A percentile compares a stretch with the other conserved stretches of the same genome.
Evolutionary conservation across 192 early-diverging fungal species (phyloP).

Genomic region (Coemansia erecta): DNA sequence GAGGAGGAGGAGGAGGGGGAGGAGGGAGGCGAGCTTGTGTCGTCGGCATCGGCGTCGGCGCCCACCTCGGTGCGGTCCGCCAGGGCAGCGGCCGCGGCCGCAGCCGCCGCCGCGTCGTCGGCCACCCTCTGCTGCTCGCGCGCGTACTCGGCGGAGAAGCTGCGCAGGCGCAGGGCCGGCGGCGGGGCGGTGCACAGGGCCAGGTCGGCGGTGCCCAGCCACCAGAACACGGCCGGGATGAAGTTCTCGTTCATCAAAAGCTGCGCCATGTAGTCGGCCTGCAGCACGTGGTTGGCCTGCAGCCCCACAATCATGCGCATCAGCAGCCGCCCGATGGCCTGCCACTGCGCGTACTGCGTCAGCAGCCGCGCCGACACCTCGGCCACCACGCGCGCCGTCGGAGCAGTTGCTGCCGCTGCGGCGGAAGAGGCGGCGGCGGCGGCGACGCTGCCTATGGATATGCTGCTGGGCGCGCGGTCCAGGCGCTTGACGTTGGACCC

Average conservation of each 20-base stretch:
- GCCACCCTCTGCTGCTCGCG: constrained; percentile 2
- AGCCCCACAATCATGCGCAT: constrained; percentile 29
- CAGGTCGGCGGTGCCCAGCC: constrained; percentile 43
- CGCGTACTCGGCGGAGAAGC: constrained; percentile 20
- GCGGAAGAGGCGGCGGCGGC: no score
- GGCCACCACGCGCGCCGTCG: constrained; percentile 4
- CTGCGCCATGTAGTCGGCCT: constrained; percentile 47
- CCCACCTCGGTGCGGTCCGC: not conserved
- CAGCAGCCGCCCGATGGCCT: constrained; percentile 27
- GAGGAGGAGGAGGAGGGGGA: no score
- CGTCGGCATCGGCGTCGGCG: not conserved
- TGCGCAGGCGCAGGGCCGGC: constrained; percentile 16
- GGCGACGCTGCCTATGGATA: not conserved
- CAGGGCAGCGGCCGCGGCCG: not conserved
- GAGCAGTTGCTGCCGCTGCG: not conserved
- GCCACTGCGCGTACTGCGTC: constrained; percentile 52
- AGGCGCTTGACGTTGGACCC: constrained; percentile 49
- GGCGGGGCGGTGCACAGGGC: constrained; percentile 23
- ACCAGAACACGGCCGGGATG: constrained; percentile 50
- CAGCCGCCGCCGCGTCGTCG: not conserved
- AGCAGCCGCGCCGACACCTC: constrained; percentile 35
- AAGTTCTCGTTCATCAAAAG: constrained; percentile 51
- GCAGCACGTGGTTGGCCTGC: constrained; percentile 46
- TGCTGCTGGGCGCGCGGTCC: constrained; percentile 9
- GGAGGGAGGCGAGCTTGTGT: no score